These are phyloP conservation scores for Dactylorhiza incarnata DNA, from an alignment of 106 monocot species.

Conservation along the genomic window DNA sequence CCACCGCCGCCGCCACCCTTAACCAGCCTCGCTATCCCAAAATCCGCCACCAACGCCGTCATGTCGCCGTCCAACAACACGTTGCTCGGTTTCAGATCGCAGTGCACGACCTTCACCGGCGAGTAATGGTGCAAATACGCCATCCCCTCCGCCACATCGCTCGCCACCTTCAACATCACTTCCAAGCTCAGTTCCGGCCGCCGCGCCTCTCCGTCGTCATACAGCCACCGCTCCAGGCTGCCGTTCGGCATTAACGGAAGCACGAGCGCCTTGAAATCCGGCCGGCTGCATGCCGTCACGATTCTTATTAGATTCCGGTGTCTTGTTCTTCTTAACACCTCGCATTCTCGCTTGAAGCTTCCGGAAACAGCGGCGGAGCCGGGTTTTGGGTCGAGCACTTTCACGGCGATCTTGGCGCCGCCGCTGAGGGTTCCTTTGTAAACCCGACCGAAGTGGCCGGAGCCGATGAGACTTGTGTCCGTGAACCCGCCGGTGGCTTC, in stretches of 20 bases:
- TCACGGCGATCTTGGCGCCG: constrained; percentile 54
- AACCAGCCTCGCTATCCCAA: constrained; percentile 69
- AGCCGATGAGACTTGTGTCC: constrained; percentile 48
- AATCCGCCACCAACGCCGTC: constrained; percentile 78
- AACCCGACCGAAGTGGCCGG: constrained; percentile 67
- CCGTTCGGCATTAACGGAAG: constrained; percentile 87
- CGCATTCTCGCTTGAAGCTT: constrained; percentile 78
- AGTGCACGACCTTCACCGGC: constrained; percentile 69
- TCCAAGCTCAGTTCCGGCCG: constrained; percentile 17
- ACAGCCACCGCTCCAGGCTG: constrained; percentile 58
- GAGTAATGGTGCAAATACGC: constrained; percentile 87
- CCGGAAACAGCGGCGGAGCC: constrained; percentile 15
- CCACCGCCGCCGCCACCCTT: constrained; percentile 12
- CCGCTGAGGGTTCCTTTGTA: constrained; percentile 54
- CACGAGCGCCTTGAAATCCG: constrained; percentile 81
- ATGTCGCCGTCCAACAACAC: constrained; percentile 77
- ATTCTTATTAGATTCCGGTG: constrained; percentile 84
- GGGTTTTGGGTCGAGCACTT: constrained; percentile 38
- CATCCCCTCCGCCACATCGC: constrained; percentile 76
- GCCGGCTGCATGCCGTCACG: constrained; percentile 77
- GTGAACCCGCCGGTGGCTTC: constrained; percentile 69
- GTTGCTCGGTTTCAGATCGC: constrained; percentile 96
- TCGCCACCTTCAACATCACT: constrained; percentile 42
- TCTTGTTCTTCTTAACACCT: constrained; percentile 62
- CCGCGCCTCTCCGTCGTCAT: constrained; percentile 13